phyloP scores from a whole-genome alignment of 2,329 filamentous ascomycete genomes.

The Xylariaceae sp. region DNA sequence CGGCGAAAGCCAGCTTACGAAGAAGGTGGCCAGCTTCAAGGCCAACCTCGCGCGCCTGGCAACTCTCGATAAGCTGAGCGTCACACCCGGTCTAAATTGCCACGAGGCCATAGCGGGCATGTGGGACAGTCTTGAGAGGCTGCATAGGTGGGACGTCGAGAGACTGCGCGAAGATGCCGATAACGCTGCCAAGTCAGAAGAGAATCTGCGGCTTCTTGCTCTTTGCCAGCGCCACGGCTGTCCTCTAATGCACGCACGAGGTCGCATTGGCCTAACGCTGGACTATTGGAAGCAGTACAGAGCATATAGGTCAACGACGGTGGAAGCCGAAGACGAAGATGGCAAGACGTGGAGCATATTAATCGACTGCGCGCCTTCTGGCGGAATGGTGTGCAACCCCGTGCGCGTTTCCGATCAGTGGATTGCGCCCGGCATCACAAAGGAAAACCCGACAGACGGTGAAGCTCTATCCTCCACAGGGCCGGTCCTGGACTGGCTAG shows the following conservation, averaged over 20 bases:
- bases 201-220: constrained; percentile 49
- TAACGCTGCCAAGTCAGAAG: constrained; percentile 40
- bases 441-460: constrained; percentile 43
- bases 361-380: constrained; percentile 54
- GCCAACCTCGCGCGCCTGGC: constrained; percentile 66
- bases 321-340: constrained; percentile 34
- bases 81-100: constrained; percentile 63
- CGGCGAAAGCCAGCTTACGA: constrained; percentile 60
- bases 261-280: constrained; percentile 62
- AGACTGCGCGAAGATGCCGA: constrained; percentile 46
- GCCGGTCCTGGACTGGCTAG: constrained; percentile 62
- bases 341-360: constrained; percentile 59
- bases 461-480: constrained; percentile 34
- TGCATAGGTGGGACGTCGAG: constrained; percentile 67
- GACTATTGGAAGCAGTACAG: constrained; percentile 72
- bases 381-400: constrained; percentile 43
- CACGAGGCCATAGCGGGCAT: constrained; percentile 72
- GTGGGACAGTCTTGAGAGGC: constrained; percentile 60
- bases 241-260: constrained; percentile 64
- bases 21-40: constrained; percentile 65
- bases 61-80: constrained; percentile 65
- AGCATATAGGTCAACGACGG: constrained; percentile 36
- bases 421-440: constrained; percentile 64
- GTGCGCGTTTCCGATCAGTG: constrained; percentile 68
- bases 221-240: constrained; percentile 66